Conservation (phyloP, 352 stramenopile species). For the Phytophthora sojae region DNA sequence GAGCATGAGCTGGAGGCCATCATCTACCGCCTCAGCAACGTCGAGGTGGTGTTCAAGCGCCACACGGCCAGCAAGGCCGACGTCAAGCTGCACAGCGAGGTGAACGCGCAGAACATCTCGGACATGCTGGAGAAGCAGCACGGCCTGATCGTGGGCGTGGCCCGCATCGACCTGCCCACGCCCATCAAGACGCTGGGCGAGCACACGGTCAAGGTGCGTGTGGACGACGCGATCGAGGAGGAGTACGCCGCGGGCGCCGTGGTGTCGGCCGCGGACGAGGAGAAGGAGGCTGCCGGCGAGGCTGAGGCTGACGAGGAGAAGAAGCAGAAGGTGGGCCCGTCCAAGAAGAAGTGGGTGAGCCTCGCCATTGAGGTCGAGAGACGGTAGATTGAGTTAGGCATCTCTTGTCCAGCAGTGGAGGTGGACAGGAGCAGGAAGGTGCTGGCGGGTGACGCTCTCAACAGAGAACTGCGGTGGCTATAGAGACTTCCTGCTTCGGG, state of each 20-base stretch:
- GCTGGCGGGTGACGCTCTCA: background rate
- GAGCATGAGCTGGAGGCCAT: constrained; percentile 73
- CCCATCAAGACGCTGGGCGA: constrained; percentile 85
- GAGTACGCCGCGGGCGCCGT: constrained; percentile 61
- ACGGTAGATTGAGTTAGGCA: constrained; percentile 57
- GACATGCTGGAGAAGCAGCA: constrained; percentile 89
- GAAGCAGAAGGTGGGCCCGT: constrained; percentile 54
- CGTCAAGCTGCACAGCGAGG: constrained; percentile 68
- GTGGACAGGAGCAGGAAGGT: constrained; percentile 16
- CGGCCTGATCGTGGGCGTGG: constrained; percentile 81
- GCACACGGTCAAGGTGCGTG: constrained; percentile 84
- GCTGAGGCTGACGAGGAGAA: constrained; percentile 32
- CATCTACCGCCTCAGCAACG: constrained; percentile 61
- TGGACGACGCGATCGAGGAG: constrained; percentile 80
- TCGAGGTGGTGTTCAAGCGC: constrained; percentile 83
- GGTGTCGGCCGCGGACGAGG: constrained; percentile 26
- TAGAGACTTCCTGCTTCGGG: constrained; percentile 25
- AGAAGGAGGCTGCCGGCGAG: constrained; percentile 11
- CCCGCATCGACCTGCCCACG: constrained; percentile 73
- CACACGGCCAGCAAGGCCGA: constrained; percentile 73
- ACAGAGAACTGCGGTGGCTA: constrained; percentile 4
- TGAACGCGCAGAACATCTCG: constrained; percentile 86
- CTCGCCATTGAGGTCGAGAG: constrained; percentile 66
- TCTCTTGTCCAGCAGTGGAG: constrained; percentile 8
- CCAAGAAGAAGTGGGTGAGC: constrained; percentile 84